Percentiles rank a stretch among this genome's conserved stretches.
phyloP scores from a whole-genome alignment of 176 grass and related monocot genomes.

The Juncus effusus region DNA sequence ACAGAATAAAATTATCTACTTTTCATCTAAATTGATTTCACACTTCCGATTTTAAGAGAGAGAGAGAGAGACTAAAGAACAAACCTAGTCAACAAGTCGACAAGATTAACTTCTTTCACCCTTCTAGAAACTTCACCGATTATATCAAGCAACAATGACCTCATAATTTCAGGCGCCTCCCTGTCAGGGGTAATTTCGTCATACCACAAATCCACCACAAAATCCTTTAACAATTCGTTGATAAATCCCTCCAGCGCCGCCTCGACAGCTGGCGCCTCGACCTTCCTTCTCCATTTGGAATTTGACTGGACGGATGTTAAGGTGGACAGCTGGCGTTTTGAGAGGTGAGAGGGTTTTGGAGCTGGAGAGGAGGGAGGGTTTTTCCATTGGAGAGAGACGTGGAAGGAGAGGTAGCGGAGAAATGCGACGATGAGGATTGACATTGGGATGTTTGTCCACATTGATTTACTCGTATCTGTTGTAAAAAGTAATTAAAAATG shows the following conservation, averaged over 20 bases:
- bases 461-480: constrained; percentile 98
- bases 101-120: constrained; percentile 82
- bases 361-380: constrained; percentile 25
- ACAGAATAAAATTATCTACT: neutral
- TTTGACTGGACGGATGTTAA: constrained; percentile 51
- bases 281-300: constrained; percentile 90
- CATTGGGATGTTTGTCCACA: constrained; percentile 99
- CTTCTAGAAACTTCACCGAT: constrained; percentile 80
- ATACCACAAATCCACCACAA: constrained; percentile 88
- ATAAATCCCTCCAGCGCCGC: constrained; percentile 78
- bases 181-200: constrained; percentile 79
- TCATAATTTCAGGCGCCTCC: constrained; percentile 87
- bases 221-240: constrained; percentile 82
- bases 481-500: constrained; percentile 35
- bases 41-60: constrained; percentile 9
- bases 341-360: constrained; percentile 59
- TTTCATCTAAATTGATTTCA: too few species aligned
- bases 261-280: constrained; percentile 74
- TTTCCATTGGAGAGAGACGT: constrained; percentile 82
- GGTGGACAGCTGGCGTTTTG: constrained; percentile 60
- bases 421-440: constrained; percentile 81
- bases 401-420: constrained; percentile 73
- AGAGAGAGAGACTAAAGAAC: constrained; percentile 20
- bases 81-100: constrained; percentile 92
- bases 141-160: constrained; percentile 66